These are phyloP conservation scores for Monilinia polystroma DNA, from an alignment of 2,329 filamentous ascomycete genomes.

Conservation along the genomic window DNA sequence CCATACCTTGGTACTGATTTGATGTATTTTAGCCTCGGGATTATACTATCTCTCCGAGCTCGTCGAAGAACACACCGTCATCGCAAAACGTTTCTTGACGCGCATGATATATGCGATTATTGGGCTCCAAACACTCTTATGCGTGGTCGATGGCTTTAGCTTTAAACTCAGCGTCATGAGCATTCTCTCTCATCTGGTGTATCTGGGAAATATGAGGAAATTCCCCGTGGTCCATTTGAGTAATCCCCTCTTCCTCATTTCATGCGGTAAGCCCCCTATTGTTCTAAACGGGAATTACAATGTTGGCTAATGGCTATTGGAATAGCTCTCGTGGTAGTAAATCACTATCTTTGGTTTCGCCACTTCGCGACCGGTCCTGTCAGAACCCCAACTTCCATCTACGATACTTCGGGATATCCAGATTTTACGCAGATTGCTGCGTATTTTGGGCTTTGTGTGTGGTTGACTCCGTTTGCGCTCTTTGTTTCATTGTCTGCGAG, in stretches of 20 bases:
- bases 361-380: conserved; percentile 74
- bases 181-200: conserved; percentile 78
- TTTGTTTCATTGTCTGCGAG: conserved; percentile 93
- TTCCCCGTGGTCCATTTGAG: conserved; percentile 79
- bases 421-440: conserved; percentile 92
- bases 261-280: conserved; percentile 62
- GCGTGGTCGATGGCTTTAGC: conserved; percentile 82
- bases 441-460: conserved; percentile 94
- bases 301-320: conserved; percentile 24
- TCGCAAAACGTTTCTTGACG: conserved; percentile 83
- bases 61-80: conserved; percentile 94
- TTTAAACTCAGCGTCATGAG: conserved; percentile 71
- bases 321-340: conserved; percentile 74
- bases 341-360: conserved; percentile 95
- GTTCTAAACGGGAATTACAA: neutral
- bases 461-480: conserved; percentile 91
- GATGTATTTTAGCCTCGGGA: conserved; percentile 68
- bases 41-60: conserved; percentile 98
- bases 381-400: conserved; percentile 59
- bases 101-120: conserved; percentile 84
- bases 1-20: neutral
- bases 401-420: conserved; percentile 65
- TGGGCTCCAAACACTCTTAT: conserved; percentile 69
- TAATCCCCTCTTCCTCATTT: conserved; percentile 81
- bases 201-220: conserved; percentile 78